These are phyloP conservation scores for Apiospora koreana DNA, from an alignment of 2,329 filamentous ascomycete species.

Conservation along the genomic window DNA sequence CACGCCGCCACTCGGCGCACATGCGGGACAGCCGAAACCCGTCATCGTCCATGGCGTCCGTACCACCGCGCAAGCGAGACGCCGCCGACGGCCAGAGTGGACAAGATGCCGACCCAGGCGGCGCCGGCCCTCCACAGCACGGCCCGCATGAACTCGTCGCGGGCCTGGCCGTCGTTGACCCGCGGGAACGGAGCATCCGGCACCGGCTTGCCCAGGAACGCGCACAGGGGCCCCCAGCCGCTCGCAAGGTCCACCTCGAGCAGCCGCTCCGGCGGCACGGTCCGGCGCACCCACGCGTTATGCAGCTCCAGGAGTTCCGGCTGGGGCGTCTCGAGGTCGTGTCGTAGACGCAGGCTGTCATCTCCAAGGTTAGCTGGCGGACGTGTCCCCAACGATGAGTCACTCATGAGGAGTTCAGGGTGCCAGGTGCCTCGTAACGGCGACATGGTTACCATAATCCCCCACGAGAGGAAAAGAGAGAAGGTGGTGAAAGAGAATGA, in stretches of 20 bases:
- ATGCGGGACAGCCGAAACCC: too few relatives aligned
- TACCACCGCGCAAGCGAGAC: neutral
- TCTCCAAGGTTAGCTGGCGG: neutral
- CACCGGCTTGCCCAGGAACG: conserved; percentile 29
- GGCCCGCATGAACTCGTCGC: neutral
- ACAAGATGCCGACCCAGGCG: neutral
- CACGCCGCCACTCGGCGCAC: too few relatives aligned
- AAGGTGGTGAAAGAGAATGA: too few relatives aligned
- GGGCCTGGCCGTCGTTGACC: conserved; percentile 28
- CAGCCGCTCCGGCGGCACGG: conserved; percentile 13
- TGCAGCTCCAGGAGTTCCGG: conserved; percentile 7
- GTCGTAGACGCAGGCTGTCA: neutral
- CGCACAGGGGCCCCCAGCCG: conserved; percentile 31
- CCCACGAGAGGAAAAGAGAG: too few relatives aligned
- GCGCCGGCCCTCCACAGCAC: neutral
- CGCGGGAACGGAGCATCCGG: conserved; percentile 31
- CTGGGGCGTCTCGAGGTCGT: neutral
- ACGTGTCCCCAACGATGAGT: too few relatives aligned
- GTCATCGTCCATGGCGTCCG: neutral
- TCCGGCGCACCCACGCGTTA: conserved; percentile 11
- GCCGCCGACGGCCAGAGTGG: neutral
- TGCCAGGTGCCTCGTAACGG: too few relatives aligned
- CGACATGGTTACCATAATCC: too few relatives aligned
- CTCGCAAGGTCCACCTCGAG: conserved; percentile 28
- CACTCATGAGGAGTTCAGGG: too few relatives aligned